phyloP scores from a whole-genome alignment of 768 basidiomycete species.

The Trametes sanguinea region DNA sequence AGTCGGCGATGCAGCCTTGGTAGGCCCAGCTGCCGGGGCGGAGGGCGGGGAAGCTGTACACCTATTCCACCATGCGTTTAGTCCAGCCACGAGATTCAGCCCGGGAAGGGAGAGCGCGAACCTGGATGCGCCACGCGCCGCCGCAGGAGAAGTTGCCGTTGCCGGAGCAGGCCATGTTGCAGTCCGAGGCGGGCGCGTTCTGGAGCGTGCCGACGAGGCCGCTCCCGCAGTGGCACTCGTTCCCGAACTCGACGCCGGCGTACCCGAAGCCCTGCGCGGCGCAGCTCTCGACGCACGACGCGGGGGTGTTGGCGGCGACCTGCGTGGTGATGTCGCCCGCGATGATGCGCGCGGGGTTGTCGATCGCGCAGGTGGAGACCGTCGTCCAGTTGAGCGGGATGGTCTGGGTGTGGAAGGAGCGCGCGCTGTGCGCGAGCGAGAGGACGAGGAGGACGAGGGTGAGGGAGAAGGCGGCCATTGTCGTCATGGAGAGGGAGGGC shows the following conservation, averaged over 20 bases:
- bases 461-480: neutral
- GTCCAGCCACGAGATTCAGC: neutral
- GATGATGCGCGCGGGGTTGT: constrained; percentile 23
- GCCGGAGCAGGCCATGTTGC: constrained; percentile 25
- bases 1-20: constrained; percentile 12
- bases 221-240: constrained; percentile 22
- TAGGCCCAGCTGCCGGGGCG: constrained; percentile 4
- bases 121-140: constrained; percentile 25
- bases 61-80: neutral
- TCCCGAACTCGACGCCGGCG: constrained; percentile 22
- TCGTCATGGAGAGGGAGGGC: neutral
- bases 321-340: constrained; percentile 20
- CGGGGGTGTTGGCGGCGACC: constrained; percentile 20
- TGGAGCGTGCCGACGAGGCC: constrained; percentile 12
- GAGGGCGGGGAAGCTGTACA: constrained; percentile 11
- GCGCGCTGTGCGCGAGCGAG: neutral
- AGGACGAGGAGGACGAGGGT: neutral
- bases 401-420: neutral
- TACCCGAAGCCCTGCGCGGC: constrained; percentile 16
- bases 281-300: constrained; percentile 20
- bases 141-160: constrained; percentile 21
- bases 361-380: constrained; percentile 20
- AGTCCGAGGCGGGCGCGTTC: constrained; percentile 19
- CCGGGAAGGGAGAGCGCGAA: neutral
- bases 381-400: constrained; percentile 23